These are phyloP conservation scores for Houttuynia cordata DNA, from an alignment of 164 flowering plant genomes.

Conservation along the genomic window DNA sequence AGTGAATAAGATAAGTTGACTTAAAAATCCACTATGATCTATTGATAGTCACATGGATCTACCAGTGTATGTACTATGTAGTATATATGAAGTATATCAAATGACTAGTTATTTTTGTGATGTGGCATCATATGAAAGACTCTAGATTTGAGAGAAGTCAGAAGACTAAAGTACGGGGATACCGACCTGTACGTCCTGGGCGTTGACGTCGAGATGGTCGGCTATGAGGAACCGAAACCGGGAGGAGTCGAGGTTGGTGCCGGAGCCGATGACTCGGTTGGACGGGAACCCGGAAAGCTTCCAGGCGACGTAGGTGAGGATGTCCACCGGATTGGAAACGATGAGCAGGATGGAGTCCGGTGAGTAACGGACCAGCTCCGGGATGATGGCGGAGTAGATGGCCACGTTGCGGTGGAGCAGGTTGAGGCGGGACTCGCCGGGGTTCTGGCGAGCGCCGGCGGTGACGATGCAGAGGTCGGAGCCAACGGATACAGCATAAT, in stretches of 20 bases:
- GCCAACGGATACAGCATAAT: slow-evolving; percentile 44
- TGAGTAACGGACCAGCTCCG: slow-evolving; percentile 36
- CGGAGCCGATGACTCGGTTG: slow-evolving; percentile 51
- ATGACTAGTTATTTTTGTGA: too few species aligned
- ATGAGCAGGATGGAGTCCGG: slow-evolving; percentile 32
- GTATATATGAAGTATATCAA: too few species aligned
- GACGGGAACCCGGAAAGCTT: slow-evolving; percentile 48
- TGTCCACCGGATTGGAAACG: slow-evolving; percentile 53
- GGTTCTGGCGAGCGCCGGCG: slow-evolving; percentile 67
- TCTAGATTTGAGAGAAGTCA: too few species aligned
- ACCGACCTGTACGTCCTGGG: slow-evolving; percentile 54
- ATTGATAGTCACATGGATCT: too few species aligned
- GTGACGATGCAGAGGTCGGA: slow-evolving; percentile 80
- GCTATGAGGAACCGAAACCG: slow-evolving; percentile 49
- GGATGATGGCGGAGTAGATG: slow-evolving; percentile 35
- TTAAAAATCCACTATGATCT: too few species aligned
- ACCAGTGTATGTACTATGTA: too few species aligned
- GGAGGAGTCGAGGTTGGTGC: slow-evolving; percentile 53
- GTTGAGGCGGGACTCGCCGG: slow-evolving; percentile 62
- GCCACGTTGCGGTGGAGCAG: slow-evolving; percentile 51
- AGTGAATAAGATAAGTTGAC: too few species aligned
- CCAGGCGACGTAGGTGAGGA: slow-evolving; percentile 47
- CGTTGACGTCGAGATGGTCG: slow-evolving; percentile 48
- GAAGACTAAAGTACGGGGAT: not conserved
- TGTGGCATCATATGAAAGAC: too few species aligned